Conservation (phyloP, 345 rosid genomes). For the Gossypium ekmanianum region DNA sequence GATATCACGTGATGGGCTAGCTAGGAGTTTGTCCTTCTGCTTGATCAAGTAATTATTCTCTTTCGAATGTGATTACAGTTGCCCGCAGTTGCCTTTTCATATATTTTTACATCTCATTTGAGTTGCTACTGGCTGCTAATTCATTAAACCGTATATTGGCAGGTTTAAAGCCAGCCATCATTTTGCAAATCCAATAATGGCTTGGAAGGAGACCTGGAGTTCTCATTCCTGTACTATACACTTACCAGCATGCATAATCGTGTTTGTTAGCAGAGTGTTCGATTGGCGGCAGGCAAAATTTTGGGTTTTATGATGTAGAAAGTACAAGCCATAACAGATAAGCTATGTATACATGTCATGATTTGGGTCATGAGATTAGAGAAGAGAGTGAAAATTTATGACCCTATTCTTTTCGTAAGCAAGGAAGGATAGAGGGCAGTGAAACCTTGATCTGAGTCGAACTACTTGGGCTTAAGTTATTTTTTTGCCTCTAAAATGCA, state of each 20-base stretch:
- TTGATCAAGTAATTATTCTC: constrained; percentile 31
- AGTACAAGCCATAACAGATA: constrained; percentile 19
- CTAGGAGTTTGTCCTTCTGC: constrained; percentile 19
- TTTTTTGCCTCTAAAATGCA: too few species aligned
- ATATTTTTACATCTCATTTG: not conserved
- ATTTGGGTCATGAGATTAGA: not conserved
- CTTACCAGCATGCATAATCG: constrained; percentile 29
- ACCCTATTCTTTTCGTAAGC: not conserved
- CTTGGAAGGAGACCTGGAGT: constrained; percentile 28
- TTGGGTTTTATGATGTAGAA: constrained; percentile 25
- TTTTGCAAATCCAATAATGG: constrained; percentile 20
- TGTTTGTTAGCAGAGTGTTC: constrained; percentile 35
- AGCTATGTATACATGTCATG: not conserved
- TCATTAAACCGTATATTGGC: constrained; percentile 19
- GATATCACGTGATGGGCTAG: constrained; percentile 26
- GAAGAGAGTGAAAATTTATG: not conserved
- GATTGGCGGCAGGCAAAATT: constrained; percentile 35
- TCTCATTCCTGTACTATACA: constrained; percentile 8
- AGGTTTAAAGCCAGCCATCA: constrained; percentile 31
- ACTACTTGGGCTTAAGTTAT: too few species aligned
- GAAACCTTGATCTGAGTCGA: not conserved
- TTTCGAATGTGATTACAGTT: not conserved
- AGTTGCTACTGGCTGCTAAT: constrained; percentile 20
- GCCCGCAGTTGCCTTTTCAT: not conserved
- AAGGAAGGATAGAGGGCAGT: not conserved